Percentiles rank a stretch among this genome's conserved stretches.
Evolutionary conservation across 148 eudicot species (phyloP).

Genomic region (Silene latifolia): DNA sequence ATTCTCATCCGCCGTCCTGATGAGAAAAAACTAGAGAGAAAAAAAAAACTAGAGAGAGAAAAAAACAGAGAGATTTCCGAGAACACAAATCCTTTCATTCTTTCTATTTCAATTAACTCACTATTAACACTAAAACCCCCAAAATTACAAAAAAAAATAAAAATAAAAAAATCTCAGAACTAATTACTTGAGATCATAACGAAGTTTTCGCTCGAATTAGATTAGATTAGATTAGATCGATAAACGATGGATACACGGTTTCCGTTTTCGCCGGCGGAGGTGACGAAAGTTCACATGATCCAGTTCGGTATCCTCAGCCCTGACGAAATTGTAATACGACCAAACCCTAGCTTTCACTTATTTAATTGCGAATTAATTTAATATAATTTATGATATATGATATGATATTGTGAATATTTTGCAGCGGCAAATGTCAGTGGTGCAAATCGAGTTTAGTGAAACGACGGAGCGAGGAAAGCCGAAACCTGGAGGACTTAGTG

Average conservation of each 20-base stretch:
- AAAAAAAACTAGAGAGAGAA: neutral
- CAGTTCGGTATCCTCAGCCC: neutral
- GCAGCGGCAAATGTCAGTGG: constrained; percentile 99
- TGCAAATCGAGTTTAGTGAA: constrained; percentile 81
- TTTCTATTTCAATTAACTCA: too few relatives aligned
- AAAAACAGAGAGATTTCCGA: too few relatives aligned
- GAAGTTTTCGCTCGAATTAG: too few relatives aligned
- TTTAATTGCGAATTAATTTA: neutral
- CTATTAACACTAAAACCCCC: neutral
- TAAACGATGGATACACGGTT: constrained; percentile 61
- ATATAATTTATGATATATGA: neutral
- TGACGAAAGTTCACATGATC: constrained; percentile 47
- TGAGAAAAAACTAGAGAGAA: neutral
- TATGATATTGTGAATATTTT: constrained; percentile 3
- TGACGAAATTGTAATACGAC: constrained; percentile 68
- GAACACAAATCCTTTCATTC: too few relatives aligned
- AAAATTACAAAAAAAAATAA: too few relatives aligned
- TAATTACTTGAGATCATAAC: neutral
- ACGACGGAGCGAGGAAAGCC: constrained; percentile 90
- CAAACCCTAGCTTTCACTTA: neutral
- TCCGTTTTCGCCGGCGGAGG: constrained; percentile 85
- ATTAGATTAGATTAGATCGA: neutral
- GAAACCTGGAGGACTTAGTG: constrained; percentile 74
- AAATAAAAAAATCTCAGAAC: neutral
- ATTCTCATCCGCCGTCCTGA: neutral